A percentile compares a stretch with the other conserved stretches of the same genome.
These are phyloP conservation scores for Inosperma sp. DNA, from an alignment of 768 basidiomycete species.

Conservation along the genomic window DNA sequence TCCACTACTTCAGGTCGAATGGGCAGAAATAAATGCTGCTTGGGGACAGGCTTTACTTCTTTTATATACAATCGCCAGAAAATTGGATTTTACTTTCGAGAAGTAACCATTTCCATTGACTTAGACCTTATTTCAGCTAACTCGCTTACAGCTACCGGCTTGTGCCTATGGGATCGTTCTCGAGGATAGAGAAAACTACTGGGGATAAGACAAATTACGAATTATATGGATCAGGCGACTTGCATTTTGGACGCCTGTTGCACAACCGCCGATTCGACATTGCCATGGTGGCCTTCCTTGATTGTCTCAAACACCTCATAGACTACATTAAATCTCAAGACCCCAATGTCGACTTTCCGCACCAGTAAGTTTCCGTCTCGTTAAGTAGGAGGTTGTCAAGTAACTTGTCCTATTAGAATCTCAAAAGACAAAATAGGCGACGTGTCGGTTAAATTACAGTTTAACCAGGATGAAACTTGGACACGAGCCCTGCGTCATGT, in stretches of 20 bases:
- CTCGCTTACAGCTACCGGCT: conserved; percentile 65
- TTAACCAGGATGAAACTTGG: conserved; percentile 95
- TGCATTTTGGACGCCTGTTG: conserved; percentile 80
- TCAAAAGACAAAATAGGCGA: conserved; percentile 94
- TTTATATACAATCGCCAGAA: conserved; percentile 85
- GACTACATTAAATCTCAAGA: conserved; percentile 80
- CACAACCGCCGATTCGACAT: conserved; percentile 96
- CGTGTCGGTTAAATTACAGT: conserved; percentile 89
- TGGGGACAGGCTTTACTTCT: conserved; percentile 96
- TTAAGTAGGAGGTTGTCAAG: conserved; percentile 1
- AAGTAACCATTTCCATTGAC: conserved; percentile 46
- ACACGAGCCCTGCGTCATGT: conserved; percentile 91
- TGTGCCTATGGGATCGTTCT: conserved; percentile 93
- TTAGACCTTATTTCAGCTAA: conserved; percentile 1
- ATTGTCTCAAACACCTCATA: conserved; percentile 88
- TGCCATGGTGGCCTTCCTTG: conserved; percentile 94
- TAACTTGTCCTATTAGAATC: conserved; percentile 49
- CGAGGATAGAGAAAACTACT: conserved; percentile 77
- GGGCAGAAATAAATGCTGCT: conserved; percentile 98
- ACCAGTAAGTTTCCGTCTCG: conserved; percentile 61
- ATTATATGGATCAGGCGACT: conserved; percentile 90
- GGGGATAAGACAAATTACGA: conserved; percentile 87
- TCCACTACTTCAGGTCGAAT: conserved; percentile 65
- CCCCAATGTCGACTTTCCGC: conserved; percentile 68
- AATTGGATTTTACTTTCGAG: conserved; percentile 85